A percentile compares a stretch with the other conserved stretches of the same genome.
phyloP scores from a whole-genome alignment of 192 early-diverging fungal species.

The Mortierella antarctica region DNA sequence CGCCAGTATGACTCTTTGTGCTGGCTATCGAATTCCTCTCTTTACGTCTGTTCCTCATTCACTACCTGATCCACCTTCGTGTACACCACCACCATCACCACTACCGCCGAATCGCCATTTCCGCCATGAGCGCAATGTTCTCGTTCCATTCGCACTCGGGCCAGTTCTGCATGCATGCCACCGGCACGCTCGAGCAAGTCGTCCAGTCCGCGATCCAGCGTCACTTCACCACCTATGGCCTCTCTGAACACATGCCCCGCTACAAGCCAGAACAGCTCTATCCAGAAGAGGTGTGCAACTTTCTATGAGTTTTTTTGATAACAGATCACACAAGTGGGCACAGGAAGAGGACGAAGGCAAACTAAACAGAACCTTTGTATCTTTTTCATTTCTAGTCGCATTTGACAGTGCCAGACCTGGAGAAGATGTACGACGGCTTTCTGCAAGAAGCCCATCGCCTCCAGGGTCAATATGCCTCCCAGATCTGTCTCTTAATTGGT shows the following conservation, averaged over 20 bases:
- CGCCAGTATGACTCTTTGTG: no score
- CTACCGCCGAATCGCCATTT: no score
- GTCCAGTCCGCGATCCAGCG: slow-evolving; percentile 79
- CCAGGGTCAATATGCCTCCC: slow-evolving; percentile 70
- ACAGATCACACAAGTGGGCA: background rate
- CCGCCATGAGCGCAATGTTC: slow-evolving; percentile 53
- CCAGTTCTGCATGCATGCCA: slow-evolving; percentile 94
- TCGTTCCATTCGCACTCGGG: slow-evolving; percentile 95
- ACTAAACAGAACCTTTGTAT: background rate
- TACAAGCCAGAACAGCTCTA: slow-evolving; percentile 83
- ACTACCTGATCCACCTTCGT: no score
- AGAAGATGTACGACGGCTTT: slow-evolving; percentile 73
- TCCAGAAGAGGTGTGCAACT: slow-evolving; percentile 85
- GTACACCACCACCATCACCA: no score
- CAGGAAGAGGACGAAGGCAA: background rate
- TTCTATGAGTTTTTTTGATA: background rate
- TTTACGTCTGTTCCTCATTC: no score
- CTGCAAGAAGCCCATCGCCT: slow-evolving; percentile 78
- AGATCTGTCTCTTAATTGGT: slow-evolving; percentile 83
- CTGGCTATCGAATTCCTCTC: no score
- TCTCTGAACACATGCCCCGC: slow-evolving; percentile 95
- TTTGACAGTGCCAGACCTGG: slow-evolving; percentile 72
- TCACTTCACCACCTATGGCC: slow-evolving; percentile 79
- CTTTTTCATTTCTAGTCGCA: slow-evolving; percentile 59
- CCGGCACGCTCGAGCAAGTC: slow-evolving; percentile 85